These are phyloP conservation scores for Eucalyptus brandiana DNA, from an alignment of 345 rosid species.

Conservation along the genomic window DNA sequence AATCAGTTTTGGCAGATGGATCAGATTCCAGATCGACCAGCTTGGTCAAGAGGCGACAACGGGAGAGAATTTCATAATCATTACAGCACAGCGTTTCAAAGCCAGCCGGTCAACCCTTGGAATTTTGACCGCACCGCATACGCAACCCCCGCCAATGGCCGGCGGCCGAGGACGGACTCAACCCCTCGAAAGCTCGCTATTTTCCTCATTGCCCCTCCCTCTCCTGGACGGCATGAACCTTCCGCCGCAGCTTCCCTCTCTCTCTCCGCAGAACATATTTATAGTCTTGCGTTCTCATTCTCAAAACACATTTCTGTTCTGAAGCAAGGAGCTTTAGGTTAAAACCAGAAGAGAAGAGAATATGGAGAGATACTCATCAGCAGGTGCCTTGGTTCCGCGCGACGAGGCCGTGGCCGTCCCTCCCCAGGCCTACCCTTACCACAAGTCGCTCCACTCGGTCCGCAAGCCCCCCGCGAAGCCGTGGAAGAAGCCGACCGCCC, in stretches of 20 bases:
- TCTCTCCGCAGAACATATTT: not conserved
- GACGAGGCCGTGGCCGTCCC: not conserved
- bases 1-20: not conserved
- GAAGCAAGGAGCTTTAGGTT: not conserved
- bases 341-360: not conserved
- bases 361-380: not conserved
- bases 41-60: not conserved
- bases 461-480: slow-evolving; percentile 43
- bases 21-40: not conserved
- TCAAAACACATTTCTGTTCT: not conserved
- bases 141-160: not conserved
- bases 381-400: not conserved
- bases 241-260: not conserved
- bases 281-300: not conserved
- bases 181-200: not conserved
- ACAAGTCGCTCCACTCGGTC: slow-evolving; percentile 40
- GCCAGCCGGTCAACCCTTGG: not conserved
- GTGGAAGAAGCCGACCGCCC: slow-evolving; percentile 53
- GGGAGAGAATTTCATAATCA: not conserved
- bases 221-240: not conserved
- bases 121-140: not conserved
- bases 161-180: not conserved
- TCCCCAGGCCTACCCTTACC: not conserved
- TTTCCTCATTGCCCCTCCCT: not conserved
- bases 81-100: not conserved